These are phyloP conservation scores for Escovopsis sp. DNA, from an alignment of 2,329 filamentous ascomycete genomes.

Conservation along the genomic window DNA sequence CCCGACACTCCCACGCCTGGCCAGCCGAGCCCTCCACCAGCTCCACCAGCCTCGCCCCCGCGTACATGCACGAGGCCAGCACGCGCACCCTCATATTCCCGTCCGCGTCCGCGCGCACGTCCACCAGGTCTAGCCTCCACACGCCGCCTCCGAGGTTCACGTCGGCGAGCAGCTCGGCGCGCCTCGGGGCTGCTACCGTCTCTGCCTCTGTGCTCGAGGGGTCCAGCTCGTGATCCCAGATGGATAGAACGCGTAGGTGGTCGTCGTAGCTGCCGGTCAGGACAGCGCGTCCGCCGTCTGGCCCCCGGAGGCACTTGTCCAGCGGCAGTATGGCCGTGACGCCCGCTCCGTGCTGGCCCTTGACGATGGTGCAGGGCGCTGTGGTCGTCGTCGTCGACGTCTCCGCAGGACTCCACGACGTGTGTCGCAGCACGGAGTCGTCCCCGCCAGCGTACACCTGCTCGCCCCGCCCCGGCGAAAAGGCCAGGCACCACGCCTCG, in stretches of 20 bases:
- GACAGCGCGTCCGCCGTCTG: slow-evolving; percentile 38
- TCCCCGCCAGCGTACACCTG: slow-evolving; percentile 57
- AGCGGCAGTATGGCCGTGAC: slow-evolving; percentile 77
- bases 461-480: slow-evolving; percentile 23
- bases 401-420: slow-evolving; percentile 16
- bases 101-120: slow-evolving; percentile 12
- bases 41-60: slow-evolving; percentile 54
- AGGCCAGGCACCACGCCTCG: slow-evolving; percentile 61
- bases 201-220: slow-evolving; percentile 16
- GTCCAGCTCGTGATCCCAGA: slow-evolving; percentile 22
- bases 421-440: slow-evolving; percentile 46
- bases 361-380: slow-evolving; percentile 16
- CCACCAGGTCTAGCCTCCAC: slow-evolving; percentile 62
- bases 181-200: slow-evolving; percentile 24
- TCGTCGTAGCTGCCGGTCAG: slow-evolving; percentile 92
- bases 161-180: slow-evolving; percentile 42
- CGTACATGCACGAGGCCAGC: slow-evolving; percentile 91
- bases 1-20: slow-evolving; percentile 41
- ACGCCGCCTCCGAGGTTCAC: slow-evolving; percentile 63
- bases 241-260: slow-evolving; percentile 50
- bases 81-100: slow-evolving; percentile 26
- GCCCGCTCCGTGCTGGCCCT: slow-evolving; percentile 55
- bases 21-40: slow-evolving; percentile 22
- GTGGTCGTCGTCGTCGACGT: slow-evolving; percentile 3
- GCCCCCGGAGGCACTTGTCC: slow-evolving; percentile 17